Conservation (phyloP, 2,329 filamentous ascomycete species). For the Mycosphaerelloides madeirae region DNA sequence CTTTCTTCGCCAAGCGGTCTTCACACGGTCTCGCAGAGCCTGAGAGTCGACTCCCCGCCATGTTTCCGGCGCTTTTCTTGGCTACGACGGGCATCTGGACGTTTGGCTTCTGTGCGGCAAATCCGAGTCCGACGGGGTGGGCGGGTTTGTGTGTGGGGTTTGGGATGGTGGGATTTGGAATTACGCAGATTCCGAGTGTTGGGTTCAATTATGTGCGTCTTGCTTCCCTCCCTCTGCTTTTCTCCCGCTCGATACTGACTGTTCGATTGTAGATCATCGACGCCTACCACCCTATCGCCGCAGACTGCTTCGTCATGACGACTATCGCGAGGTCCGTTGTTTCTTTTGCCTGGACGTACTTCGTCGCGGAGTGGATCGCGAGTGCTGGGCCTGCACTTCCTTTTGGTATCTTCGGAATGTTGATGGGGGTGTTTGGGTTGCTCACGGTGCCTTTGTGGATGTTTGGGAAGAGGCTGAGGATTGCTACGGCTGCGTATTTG, state of each 20-base stretch:
- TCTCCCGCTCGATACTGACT: constrained; percentile 4
- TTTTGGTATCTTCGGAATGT: constrained; percentile 51
- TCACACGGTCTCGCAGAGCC: constrained; percentile 37
- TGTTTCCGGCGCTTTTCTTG: constrained; percentile 36
- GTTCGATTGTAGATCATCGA: constrained; percentile 44
- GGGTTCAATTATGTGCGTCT: constrained; percentile 41
- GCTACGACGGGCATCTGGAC: constrained; percentile 36
- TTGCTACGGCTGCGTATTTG: constrained; percentile 34
- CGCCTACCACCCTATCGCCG: constrained; percentile 43
- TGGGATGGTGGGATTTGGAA: constrained; percentile 39
- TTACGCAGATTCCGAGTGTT: constrained; percentile 40
- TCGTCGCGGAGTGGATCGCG: constrained; percentile 47
- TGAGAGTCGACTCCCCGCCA: constrained; percentile 36
- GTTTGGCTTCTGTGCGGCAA: constrained; percentile 39
- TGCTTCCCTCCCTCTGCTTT: neutral
- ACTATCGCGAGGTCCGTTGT: constrained; percentile 48
- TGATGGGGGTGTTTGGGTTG: constrained; percentile 47
- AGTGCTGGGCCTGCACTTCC: constrained; percentile 43
- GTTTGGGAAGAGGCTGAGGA: constrained; percentile 39
- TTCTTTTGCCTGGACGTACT: constrained; percentile 53
- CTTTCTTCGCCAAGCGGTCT: constrained; percentile 35
- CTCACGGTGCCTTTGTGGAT: constrained; percentile 37
- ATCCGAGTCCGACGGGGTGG: constrained; percentile 35
- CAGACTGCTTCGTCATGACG: constrained; percentile 53
- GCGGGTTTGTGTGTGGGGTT: constrained; percentile 37